phyloP scores from a whole-genome alignment of 257 asterid species.

The Penstemon newberryi region DNA sequence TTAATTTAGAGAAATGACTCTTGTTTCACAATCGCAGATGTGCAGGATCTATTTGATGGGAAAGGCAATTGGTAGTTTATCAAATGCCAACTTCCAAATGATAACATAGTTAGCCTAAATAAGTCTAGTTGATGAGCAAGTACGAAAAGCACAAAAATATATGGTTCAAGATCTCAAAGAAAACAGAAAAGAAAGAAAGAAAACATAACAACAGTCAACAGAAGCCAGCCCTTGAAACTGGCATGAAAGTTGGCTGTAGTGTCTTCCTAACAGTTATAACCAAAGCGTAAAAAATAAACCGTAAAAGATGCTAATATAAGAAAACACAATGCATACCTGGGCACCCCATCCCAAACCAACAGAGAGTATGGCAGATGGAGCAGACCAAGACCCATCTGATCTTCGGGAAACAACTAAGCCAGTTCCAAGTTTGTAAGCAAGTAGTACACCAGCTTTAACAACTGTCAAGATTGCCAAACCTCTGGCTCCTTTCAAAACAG shows the following conservation, averaged over 20 bases:
- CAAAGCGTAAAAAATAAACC: slow-evolving; percentile 2
- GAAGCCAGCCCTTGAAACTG: slow-evolving; percentile 6
- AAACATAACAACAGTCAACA: no score
- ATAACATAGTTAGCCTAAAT: background rate
- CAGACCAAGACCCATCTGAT: slow-evolving; percentile 99
- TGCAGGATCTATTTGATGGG: slow-evolving; percentile 2
- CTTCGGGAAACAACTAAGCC: slow-evolving; percentile 91
- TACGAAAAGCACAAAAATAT: slow-evolving; percentile 13
- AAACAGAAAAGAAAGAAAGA: background rate
- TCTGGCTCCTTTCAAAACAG: slow-evolving; percentile 84
- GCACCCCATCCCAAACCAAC: slow-evolving; percentile 99
- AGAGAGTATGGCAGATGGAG: slow-evolving; percentile 93
- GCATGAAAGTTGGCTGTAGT: background rate
- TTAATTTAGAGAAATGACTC: slow-evolving; percentile 2
- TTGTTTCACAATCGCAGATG: background rate
- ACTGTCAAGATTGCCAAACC: slow-evolving; percentile 95
- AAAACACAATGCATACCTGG: slow-evolving; percentile 53
- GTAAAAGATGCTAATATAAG: background rate
- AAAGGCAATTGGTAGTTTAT: slow-evolving; percentile 4
- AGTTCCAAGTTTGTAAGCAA: slow-evolving; percentile 88
- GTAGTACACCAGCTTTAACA: slow-evolving; percentile 83
- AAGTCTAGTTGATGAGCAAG: slow-evolving; percentile 1
- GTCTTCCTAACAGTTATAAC: background rate
- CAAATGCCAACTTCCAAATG: slow-evolving; percentile 22
- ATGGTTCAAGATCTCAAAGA: background rate